phyloP scores from a whole-genome alignment of 2,329 filamentous ascomycete genomes.

The Coleophoma crateriformis region DNA sequence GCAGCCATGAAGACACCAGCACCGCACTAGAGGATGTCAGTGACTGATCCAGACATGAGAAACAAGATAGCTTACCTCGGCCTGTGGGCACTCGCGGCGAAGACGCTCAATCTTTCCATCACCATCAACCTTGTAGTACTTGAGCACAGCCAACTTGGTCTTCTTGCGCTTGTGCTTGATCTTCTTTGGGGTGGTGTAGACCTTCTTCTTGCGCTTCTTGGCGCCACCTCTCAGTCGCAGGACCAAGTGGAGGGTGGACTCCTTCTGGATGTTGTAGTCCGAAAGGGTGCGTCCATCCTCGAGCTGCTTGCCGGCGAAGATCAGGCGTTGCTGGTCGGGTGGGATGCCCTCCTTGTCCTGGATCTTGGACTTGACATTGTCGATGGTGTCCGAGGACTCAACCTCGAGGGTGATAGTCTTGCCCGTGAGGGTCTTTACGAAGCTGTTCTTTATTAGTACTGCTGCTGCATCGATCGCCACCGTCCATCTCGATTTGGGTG shows the following conservation, averaged over 20 bases:
- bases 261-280: conserved; percentile 99
- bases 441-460: conserved; percentile 57
- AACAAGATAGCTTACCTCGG: conserved; percentile 60
- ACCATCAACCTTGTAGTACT: conserved; percentile 99
- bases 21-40: conserved; percentile 68
- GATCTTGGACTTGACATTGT: conserved; percentile 99
- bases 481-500: neutral
- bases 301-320: conserved; percentile 99
- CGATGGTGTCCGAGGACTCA: conserved; percentile 98
- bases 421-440: conserved; percentile 87
- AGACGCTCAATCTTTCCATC: conserved; percentile 99
- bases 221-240: conserved; percentile 96
- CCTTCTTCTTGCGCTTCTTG: conserved; percentile 99
- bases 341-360: conserved; percentile 99
- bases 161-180: conserved; percentile 99
- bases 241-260: conserved; percentile 96
- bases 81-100: conserved; percentile 91
- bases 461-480: neutral
- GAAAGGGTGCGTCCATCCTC: conserved; percentile 98
- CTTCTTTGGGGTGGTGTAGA: conserved; percentile 99
- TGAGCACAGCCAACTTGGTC: conserved; percentile 99
- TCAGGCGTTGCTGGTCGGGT: conserved; percentile 97
- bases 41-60: neutral
- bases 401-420: conserved; percentile 99
- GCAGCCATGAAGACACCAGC: conserved; percentile 99